A percentile compares a stretch with the other conserved stretches of the same genome.
These are phyloP conservation scores for Collybia mongolica DNA, from an alignment of 768 basidiomycete species.

Conservation along the genomic window DNA sequence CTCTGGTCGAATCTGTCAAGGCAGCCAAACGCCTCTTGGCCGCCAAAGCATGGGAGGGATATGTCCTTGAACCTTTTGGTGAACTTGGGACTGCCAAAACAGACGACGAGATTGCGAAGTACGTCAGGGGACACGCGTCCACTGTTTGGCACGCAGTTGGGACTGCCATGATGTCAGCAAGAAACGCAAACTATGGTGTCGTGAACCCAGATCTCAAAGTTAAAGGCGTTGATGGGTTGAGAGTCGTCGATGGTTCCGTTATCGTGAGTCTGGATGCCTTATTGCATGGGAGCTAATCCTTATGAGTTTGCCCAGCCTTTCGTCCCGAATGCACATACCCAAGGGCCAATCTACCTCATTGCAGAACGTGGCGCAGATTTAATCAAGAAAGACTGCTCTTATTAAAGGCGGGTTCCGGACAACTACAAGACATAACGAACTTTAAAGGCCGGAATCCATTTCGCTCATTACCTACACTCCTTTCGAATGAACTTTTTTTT, in stretches of 20 bases:
- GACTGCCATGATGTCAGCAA: constrained; percentile 22
- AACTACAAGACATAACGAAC: too few species aligned
- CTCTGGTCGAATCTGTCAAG: constrained; percentile 8
- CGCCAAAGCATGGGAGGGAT: constrained; percentile 7
- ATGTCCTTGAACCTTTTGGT: constrained; percentile 4
- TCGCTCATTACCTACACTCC: neutral
- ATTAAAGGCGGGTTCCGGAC: too few species aligned
- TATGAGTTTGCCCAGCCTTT: constrained; percentile 7
- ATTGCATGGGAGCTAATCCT: neutral
- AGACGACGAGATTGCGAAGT: constrained; percentile 16
- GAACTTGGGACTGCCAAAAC: constrained; percentile 8
- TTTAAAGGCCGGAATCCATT: neutral
- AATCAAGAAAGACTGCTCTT: constrained; percentile 9
- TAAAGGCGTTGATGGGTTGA: constrained; percentile 26
- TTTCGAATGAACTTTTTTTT: too few species aligned
- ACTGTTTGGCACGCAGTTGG: constrained; percentile 26
- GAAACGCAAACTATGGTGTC: constrained; percentile 20
- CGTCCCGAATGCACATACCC: constrained; percentile 14
- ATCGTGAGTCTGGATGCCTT: constrained; percentile 11
- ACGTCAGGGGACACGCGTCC: constrained; percentile 14
- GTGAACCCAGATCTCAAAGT: constrained; percentile 27
- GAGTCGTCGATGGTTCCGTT: constrained; percentile 31
- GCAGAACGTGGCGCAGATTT: constrained; percentile 14
- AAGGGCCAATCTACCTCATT: constrained; percentile 14
- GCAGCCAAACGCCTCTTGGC: constrained; percentile 2